Percentiles rank a stretch among this genome's conserved stretches.
These are phyloP conservation scores for Naganishia randhawae DNA, from an alignment of 768 basidiomycete species.

Conservation along the genomic window DNA sequence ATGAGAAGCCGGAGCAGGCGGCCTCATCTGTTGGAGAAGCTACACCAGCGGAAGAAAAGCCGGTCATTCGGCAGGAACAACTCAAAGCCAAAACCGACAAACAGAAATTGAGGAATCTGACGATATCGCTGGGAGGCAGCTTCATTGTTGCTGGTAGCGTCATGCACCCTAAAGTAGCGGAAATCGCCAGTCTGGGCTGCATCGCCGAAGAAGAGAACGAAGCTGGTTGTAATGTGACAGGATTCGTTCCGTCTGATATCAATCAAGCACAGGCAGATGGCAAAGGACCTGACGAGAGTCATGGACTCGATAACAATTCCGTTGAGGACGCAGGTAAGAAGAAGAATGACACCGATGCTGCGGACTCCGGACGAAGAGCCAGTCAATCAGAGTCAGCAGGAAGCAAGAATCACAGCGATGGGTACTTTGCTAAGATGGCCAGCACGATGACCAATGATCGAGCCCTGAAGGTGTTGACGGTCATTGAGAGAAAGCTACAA, in stretches of 20 bases:
- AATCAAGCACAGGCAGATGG: not conserved
- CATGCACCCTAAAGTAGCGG: not conserved
- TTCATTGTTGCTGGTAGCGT: constrained; percentile 25
- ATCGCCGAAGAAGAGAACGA: constrained; percentile 7
- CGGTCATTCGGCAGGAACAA: constrained; percentile 12
- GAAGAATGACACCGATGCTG: not conserved
- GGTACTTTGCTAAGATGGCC: constrained; percentile 43
- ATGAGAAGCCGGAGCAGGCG: not conserved
- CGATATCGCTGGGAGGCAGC: constrained; percentile 20
- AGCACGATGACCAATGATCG: constrained; percentile 45
- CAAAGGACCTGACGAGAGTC: not conserved
- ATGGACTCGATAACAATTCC: not conserved
- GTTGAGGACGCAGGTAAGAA: not conserved
- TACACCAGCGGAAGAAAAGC: not conserved
- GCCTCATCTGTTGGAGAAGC: not conserved
- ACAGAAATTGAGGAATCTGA: not conserved
- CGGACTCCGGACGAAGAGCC: not conserved
- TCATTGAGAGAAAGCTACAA: constrained; percentile 47
- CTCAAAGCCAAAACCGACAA: constrained; percentile 9
- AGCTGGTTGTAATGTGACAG: not conserved
- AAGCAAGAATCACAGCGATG: constrained; percentile 24
- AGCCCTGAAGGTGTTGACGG: constrained; percentile 44
- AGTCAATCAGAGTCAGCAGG: not conserved
- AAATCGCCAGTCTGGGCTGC: not conserved
- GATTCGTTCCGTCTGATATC: not conserved